Evolutionary conservation across 768 basidiomycete species (phyloP), one percentile per base, ranked within the genome.

Genomic region (Panaeolus cyanescens): DNA sequence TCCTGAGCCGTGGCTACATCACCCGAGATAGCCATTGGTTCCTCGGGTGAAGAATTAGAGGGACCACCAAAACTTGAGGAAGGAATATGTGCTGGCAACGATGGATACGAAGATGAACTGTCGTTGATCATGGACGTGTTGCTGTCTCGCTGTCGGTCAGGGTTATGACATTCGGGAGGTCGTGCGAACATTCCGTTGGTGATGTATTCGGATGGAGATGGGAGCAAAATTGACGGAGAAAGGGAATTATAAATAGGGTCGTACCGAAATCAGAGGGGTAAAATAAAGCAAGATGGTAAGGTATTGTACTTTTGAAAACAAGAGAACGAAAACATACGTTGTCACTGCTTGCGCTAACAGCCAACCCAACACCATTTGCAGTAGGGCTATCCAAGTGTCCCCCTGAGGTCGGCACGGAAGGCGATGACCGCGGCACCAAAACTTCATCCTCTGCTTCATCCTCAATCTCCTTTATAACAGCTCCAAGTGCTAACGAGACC

Each of bases 371-470:
- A 30, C 76, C 78, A 67, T 70, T 80, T 67, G 68, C 61, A 32
- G 69, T 30, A 33, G 70, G 69, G 20, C 71, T 72, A 56, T 80
- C 79, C 32, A 72, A 62, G 64, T 69, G 75, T 17, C 71, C 66
- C 34, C 84, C 81, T 59, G 79, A 74, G 56, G 80, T 72, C 54
- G 82, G 82, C 19, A 81, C 78, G 37, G 86, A 50, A 10, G 45
- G 45, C 30, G 45, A 50, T 15, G 17, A 85, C 59, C 91, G 83
- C 40, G 88, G 88, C 77, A 92, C 81, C 65, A 92, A 78, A 62
- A 92, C 88, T 72, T 92, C 87, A 72, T 93, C 91, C 63, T 90
- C 91, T 0, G 79, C 79, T 64, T 85, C 85, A 64, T 92, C 90
- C 69, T 92, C 91, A 53, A 93, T 83, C 71, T 92, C 90, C 67